Conservation (phyloP, 768 basidiomycete genomes). For the Boletellus emodensis region DNA sequence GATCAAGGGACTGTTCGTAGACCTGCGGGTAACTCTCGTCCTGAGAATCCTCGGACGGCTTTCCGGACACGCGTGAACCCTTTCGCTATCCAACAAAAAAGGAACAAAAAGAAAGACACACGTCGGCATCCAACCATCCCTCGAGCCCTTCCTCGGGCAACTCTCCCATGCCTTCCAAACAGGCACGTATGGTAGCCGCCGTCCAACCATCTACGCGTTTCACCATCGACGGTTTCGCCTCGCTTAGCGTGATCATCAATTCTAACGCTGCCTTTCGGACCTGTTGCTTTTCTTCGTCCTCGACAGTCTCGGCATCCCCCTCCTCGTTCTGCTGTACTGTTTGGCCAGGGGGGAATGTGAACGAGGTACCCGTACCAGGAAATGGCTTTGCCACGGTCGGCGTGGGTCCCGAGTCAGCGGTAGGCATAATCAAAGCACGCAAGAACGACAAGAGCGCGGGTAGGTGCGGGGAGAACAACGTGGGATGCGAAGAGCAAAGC, state of each 20-base stretch:
- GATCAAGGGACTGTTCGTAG: constrained; percentile 81
- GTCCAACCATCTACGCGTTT: constrained; percentile 68
- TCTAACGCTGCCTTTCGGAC: constrained; percentile 74
- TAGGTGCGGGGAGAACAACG: constrained; percentile 73
- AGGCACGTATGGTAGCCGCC: constrained; percentile 63
- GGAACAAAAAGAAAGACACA: constrained; percentile 37
- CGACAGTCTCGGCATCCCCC: constrained; percentile 37
- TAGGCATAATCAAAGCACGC: constrained; percentile 65
- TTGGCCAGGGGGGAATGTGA: constrained; percentile 38
- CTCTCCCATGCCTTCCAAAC: constrained; percentile 80
- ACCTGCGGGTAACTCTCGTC: constrained; percentile 65
- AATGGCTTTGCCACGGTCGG: constrained; percentile 49
- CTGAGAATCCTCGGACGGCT: constrained; percentile 63
- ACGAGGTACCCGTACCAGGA: constrained; percentile 32
- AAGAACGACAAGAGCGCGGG: constrained; percentile 65
- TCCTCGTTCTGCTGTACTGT: constrained; percentile 28
- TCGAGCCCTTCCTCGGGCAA: constrained; percentile 58
- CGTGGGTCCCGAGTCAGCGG: constrained; percentile 49
- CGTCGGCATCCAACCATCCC: constrained; percentile 72
- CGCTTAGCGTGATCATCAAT: constrained; percentile 78
- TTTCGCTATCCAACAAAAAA: not conserved
- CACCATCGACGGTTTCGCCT: constrained; percentile 69
- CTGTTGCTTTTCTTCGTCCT: constrained; percentile 64
- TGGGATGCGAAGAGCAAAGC: constrained; percentile 61
- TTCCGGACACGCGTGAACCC: constrained; percentile 5